A percentile compares a stretch with the other conserved stretches of the same genome.
Evolutionary conservation across 2,329 filamentous ascomycete species (phyloP).

Genomic region (Fusarium setosum): DNA sequence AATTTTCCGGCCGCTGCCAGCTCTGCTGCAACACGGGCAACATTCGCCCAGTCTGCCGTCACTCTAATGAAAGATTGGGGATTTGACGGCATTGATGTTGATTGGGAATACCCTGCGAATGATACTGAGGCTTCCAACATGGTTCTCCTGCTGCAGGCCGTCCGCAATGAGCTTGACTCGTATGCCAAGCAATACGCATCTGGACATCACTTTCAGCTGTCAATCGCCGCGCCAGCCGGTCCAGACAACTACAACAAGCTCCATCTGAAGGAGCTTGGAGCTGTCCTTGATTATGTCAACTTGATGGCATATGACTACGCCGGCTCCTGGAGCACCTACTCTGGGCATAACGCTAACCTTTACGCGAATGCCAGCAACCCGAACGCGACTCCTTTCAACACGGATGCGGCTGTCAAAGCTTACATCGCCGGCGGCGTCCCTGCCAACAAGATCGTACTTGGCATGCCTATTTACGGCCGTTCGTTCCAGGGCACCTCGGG

Average conservation of each 20-base stretch:
- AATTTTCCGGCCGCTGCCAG: slow-evolving; percentile 77
- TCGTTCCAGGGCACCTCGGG: slow-evolving; percentile 62
- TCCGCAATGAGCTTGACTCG: slow-evolving; percentile 57
- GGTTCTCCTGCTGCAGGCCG: slow-evolving; percentile 52
- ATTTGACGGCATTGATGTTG: slow-evolving; percentile 60
- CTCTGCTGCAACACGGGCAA: slow-evolving; percentile 65
- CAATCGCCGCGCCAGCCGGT: slow-evolving; percentile 62
- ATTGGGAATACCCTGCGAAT: slow-evolving; percentile 52
- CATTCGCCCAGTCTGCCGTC: slow-evolving; percentile 77
- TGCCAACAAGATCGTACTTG: slow-evolving; percentile 75
- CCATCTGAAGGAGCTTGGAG: slow-evolving; percentile 58
- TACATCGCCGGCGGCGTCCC: slow-evolving; percentile 73
- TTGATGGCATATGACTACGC: slow-evolving; percentile 82
- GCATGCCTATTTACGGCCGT: slow-evolving; percentile 84
- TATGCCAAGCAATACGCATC: slow-evolving; percentile 55
- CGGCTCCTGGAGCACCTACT: slow-evolving; percentile 71
- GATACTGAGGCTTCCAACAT: slow-evolving; percentile 53
- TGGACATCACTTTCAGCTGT: slow-evolving; percentile 61
- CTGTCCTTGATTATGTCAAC: slow-evolving; percentile 65
- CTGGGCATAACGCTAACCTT: slow-evolving; percentile 79
- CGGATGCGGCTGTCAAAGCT: slow-evolving; percentile 69
- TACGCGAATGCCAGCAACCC: slow-evolving; percentile 66
- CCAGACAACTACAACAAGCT: slow-evolving; percentile 60
- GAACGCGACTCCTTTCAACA: slow-evolving; percentile 74
- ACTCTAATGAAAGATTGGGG: slow-evolving; percentile 77